Evolutionary conservation across 2,329 filamentous ascomycete species (phyloP), one percentile per base, ranked within the genome.

Genomic region (Phyllosticta paracitricarpa): DNA sequence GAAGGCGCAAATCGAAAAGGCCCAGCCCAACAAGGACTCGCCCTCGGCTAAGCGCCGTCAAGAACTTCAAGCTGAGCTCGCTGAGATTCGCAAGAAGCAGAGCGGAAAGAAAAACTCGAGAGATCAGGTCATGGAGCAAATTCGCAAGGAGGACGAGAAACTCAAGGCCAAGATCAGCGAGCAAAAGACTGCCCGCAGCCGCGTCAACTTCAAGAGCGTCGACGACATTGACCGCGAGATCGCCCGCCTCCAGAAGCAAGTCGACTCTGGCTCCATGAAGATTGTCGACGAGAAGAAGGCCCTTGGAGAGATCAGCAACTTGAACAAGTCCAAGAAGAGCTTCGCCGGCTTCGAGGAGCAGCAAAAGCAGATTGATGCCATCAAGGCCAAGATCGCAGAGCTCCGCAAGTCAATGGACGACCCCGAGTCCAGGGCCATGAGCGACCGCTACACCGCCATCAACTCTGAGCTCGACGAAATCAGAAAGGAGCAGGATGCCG

Each of bases 251-350:
- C 89, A 96, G 67, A 87, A 87, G 76, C 84, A 93, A 73, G 91
- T 97, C 68, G 89, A 96, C 74, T 84, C 86, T 40, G 93, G 93
- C 66, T 88, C 84, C 73, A 92, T 99, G 88, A 96, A 92, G 79
- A 81, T 99, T 58, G 94, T 97, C 10, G 94, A 99, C 69, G 94
- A 97, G 84, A 95, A 91, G 82, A 97, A 97, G 83, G 87, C 90
- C 8, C 82, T 97, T 22, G 79, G 83, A 57, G 91, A 97, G 69
- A 87, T 96, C 68, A 89, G 88, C 56, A 87, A 79, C 73, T 79
- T 97, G 67, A 87, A 89, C 76, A 96, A 95, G 81, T 84, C 89
- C 71, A 89, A 89, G 79, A 97, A 97, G 85, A 88, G 85, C 76
- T 97, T 99, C 74, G 85, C 86, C 62, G 84, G 86, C 64, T 88